Evolutionary conservation across 2,329 filamentous ascomycete genomes (phyloP).

Genomic region (Ramularia collo-cygni): DNA sequence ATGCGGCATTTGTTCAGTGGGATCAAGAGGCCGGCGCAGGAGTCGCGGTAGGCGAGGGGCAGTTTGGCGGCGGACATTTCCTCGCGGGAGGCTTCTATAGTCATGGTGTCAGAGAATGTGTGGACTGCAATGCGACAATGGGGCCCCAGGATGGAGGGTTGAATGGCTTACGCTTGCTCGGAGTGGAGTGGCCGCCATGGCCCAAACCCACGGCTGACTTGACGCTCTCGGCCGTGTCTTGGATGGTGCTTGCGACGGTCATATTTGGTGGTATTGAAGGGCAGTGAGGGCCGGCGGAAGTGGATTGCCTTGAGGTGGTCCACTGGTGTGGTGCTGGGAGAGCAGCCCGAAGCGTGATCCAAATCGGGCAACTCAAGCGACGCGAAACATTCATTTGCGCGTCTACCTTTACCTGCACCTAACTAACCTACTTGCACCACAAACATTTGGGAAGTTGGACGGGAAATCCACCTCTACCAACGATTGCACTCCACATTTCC

Average conservation of each 20-base stretch:
- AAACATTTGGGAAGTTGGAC: too few relatives aligned
- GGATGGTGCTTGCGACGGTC: constrained; percentile 32
- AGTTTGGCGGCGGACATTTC: constrained; percentile 90
- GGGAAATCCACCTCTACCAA: background rate
- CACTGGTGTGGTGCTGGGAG: too few relatives aligned
- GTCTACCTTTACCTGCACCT: too few relatives aligned
- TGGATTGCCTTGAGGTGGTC: too few relatives aligned
- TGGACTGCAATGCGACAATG: background rate
- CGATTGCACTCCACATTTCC: background rate
- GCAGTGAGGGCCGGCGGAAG: too few relatives aligned
- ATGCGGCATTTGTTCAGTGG: constrained; percentile 91
- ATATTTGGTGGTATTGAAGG: constrained; percentile 15
- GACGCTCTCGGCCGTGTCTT: constrained; percentile 24
- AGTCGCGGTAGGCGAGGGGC: constrained; percentile 87
- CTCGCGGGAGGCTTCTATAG: constrained; percentile 69
- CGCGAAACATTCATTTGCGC: too few relatives aligned
- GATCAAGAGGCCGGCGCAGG: constrained; percentile 89
- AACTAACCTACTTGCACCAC: too few relatives aligned
- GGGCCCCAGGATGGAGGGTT: constrained; percentile 3
- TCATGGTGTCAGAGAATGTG: too few relatives aligned
- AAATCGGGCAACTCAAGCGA: too few relatives aligned
- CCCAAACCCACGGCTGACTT: constrained; percentile 44
- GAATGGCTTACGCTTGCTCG: constrained; percentile 28
- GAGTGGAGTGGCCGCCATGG: constrained; percentile 30
- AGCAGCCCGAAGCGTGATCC: too few relatives aligned